Base-by-base conservation (phyloP, 2,329 filamentous ascomycete species). In the Calonectria henricotiae region DNA sequence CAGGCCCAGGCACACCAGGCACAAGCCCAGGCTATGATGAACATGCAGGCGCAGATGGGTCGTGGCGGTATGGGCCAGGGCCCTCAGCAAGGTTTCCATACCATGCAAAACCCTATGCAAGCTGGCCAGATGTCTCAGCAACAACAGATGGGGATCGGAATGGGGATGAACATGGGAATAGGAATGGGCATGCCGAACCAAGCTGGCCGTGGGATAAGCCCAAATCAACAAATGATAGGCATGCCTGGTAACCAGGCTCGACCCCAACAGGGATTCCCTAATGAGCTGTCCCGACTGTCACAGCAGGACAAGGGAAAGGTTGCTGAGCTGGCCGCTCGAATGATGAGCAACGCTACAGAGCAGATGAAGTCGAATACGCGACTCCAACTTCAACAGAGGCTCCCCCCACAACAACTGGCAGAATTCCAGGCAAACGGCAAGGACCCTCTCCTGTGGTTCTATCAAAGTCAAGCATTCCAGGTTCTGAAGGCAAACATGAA, bases 21-120 rank as follows among this genome's bases (percentile, higher is more conserved):
- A 64, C 62, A 65, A 55, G 62, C 81, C 4, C 84, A 86, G 70
- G 80, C 81, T 65, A 83, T 89, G 82, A 85, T 89, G 83, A 88
- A 84, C 68, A 85, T 89, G 82, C 86, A 87, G 69, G 83, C 82
- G 13, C 85, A 88, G 71, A 86, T 89, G 82, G 83, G 84, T 44
- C 85, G 88, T 41, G 84, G 84, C 13, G 35, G 35, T 37, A 85
- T 88, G 80, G 84, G 83, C 0, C 87, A 87, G 74, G 83, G 82
- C 7, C 80, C 82, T 2, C 89, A 88, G 70, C 88, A 86, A 74
- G 85, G 84, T 1, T 90, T 91, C 68, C 89, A 89, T 71, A 86
- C 88, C 58, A 83, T 90, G 41, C 89, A 89, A 69, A 88, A 89
- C 65, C 87, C 85, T 66, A 89, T 90, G 87, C 89, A 90, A 74